phyloP scores from a whole-genome alignment of 2,329 filamentous ascomycete genomes.

The Ilyonectria destructans region DNA sequence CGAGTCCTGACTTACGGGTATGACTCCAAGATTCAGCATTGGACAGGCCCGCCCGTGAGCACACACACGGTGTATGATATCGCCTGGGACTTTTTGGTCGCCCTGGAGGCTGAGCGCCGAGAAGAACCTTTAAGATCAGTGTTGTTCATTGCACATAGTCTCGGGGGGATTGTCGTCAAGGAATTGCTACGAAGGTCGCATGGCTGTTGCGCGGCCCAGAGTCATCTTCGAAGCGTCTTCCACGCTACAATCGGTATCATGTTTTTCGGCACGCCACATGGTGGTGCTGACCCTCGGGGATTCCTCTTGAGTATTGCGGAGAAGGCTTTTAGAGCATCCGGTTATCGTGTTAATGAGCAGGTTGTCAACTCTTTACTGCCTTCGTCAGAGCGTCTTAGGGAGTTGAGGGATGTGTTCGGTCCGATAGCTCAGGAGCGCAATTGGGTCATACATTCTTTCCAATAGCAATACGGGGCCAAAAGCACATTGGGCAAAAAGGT shows the following conservation, averaged over 20 bases:
- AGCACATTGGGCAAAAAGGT: conserved; percentile 12
- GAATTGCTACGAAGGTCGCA: conserved; percentile 46
- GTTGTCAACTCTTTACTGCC: conserved; percentile 55
- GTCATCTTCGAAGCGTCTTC: conserved; percentile 38
- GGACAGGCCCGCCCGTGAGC: conserved; percentile 43
- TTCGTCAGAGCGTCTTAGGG: conserved; percentile 51
- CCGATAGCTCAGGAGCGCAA: conserved; percentile 48
- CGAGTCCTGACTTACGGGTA: conserved; percentile 52
- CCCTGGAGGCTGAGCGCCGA: conserved; percentile 51
- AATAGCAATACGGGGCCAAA: conserved; percentile 46
- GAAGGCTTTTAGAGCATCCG: conserved; percentile 31
- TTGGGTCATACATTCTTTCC: conserved; percentile 57
- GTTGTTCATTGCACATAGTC: conserved; percentile 54
- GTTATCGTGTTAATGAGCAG: conserved; percentile 51
- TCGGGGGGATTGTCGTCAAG: conserved; percentile 55
- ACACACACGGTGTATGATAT: conserved; percentile 53
- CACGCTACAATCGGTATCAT: conserved; percentile 48
- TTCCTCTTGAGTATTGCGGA: conserved; percentile 42
- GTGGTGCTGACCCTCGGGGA: conserved; percentile 51
- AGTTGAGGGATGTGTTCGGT: conserved; percentile 52
- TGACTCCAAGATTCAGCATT: conserved; percentile 50
- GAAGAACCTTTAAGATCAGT: conserved; percentile 43
- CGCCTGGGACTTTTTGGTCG: conserved; percentile 53
- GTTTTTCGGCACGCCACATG: conserved; percentile 55
- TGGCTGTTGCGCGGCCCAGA: conserved; percentile 15